Conservation (phyloP, 169 alveolate species). For the Miamiensis avidus region DNA sequence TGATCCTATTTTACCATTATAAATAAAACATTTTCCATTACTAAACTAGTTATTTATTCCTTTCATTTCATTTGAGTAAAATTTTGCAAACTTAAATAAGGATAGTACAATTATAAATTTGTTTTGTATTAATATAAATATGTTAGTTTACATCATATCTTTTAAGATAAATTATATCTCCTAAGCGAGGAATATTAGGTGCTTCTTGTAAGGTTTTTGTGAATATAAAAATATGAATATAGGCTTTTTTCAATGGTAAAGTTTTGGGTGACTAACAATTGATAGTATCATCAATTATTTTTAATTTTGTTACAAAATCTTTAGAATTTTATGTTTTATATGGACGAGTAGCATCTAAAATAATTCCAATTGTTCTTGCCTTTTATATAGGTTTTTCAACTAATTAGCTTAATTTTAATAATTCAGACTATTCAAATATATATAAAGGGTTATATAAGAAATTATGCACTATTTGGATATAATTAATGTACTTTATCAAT, state of each 20-base stretch:
- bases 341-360: background rate
- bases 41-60: background rate
- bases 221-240: too few relatives aligned
- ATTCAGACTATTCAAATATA: background rate
- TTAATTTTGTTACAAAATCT: background rate
- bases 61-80: background rate
- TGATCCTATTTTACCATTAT: background rate
- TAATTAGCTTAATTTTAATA: too few relatives aligned
- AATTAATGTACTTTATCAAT: too few relatives aligned
- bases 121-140: too few relatives aligned
- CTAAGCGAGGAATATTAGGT: background rate
- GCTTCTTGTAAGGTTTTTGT: background rate
- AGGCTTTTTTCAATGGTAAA: background rate
- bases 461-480: too few relatives aligned
- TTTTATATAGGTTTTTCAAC: background rate
- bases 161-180: background rate
- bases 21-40: background rate
- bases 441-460: too few relatives aligned
- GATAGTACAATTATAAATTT: too few relatives aligned
- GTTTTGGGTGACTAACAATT: background rate
- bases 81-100: background rate
- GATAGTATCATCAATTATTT: background rate
- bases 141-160: background rate
- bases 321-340: background rate
- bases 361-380: background rate